These are phyloP conservation scores for Candida neerlandica DNA, from an alignment of 1,139 yeast genomes.

Conservation along the genomic window DNA sequence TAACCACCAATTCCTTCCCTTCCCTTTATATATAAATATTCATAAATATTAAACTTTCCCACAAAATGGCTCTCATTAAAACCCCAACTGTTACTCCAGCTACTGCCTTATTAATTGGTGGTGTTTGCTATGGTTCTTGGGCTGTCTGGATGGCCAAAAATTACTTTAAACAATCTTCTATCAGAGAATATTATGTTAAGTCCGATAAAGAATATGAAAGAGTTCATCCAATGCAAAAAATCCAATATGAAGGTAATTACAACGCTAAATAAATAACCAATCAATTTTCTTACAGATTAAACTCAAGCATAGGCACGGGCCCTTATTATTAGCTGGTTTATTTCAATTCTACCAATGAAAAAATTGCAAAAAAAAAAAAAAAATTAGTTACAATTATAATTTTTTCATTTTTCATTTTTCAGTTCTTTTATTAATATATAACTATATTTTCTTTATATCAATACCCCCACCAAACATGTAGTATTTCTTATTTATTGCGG, in stretches of 20 bases:
- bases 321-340: not conserved
- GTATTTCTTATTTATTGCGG: constrained; percentile 1
- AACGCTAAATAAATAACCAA: not conserved
- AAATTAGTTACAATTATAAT: not conserved
- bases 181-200: constrained; percentile 32
- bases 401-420: not conserved
- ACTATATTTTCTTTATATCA: not conserved
- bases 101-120: constrained; percentile 38
- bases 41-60: not conserved
- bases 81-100: constrained; percentile 23
- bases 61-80: constrained; percentile 10
- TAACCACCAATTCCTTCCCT: not conserved
- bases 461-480: not conserved
- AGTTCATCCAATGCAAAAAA: constrained; percentile 26
- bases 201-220: constrained; percentile 34
- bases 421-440: not conserved
- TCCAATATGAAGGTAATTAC: constrained; percentile 17
- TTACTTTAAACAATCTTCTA: constrained; percentile 34
- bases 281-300: not conserved
- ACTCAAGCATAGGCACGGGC: not conserved
- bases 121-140: constrained; percentile 37
- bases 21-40: not conserved
- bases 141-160: constrained; percentile 38
- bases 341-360: not conserved
- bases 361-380: no score